Evolutionary conservation across 2,329 filamentous ascomycete genomes (phyloP).

Genomic region (Colletotrichum acutatum): DNA sequence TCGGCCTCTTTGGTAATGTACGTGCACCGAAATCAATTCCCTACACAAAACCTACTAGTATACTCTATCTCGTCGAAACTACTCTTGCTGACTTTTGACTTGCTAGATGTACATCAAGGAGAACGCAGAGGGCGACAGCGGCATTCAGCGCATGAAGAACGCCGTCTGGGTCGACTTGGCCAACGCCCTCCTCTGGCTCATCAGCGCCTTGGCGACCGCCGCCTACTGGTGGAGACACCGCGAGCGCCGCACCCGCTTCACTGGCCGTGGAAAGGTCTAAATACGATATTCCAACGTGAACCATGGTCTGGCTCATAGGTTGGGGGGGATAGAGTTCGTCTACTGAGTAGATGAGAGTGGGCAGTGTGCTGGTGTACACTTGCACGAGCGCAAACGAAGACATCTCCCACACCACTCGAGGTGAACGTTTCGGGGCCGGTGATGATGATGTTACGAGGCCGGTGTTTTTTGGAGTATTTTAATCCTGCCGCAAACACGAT

Average conservation of each 20-base stretch:
- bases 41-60: neutral
- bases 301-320: constrained; percentile 6
- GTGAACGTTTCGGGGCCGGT: neutral
- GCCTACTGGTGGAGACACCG: constrained; percentile 70
- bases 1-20: constrained; percentile 82
- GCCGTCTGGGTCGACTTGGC: constrained; percentile 86
- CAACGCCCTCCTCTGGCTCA: constrained; percentile 81
- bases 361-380: neutral
- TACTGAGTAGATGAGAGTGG: neutral
- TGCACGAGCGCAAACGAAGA: too few relatives aligned
- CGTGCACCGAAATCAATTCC: constrained; percentile 25
- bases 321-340: neutral
- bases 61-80: neutral
- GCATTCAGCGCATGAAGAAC: constrained; percentile 82
- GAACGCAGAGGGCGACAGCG: constrained; percentile 70
- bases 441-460: neutral
- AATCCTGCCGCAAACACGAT: constrained; percentile 7
- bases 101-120: constrained; percentile 76
- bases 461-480: neutral
- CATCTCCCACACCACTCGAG: too few relatives aligned
- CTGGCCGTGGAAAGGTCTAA: constrained; percentile 67
- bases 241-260: constrained; percentile 64
- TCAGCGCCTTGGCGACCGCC: constrained; percentile 66
- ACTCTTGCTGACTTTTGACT: neutral
- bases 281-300: neutral